These are phyloP conservation scores for Talaromyces pinophilus DNA, from an alignment of 2,329 filamentous ascomycete species.

Conservation along the genomic window DNA sequence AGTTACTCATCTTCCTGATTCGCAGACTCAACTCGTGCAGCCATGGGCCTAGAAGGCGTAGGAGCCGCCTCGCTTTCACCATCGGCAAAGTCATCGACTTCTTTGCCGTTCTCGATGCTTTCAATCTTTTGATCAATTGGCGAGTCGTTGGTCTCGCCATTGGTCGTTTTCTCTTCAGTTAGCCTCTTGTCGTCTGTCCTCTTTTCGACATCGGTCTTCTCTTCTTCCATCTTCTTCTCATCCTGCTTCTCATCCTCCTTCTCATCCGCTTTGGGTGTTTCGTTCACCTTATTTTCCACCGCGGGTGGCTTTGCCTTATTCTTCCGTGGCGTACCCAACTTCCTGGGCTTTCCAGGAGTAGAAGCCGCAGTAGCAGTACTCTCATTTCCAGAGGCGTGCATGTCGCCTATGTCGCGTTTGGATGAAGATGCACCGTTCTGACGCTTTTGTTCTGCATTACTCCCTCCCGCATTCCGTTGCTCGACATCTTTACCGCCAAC, in stretches of 20 bases:
- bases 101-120: not conserved
- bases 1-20: constrained; percentile 4
- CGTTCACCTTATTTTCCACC: not conserved
- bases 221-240: not conserved
- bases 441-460: not conserved
- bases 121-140: not conserved
- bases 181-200: not conserved
- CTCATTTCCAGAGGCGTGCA: constrained; percentile 8
- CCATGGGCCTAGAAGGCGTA: constrained; percentile 6
- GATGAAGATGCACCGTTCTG: constrained; percentile 15
- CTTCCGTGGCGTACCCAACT: not conserved
- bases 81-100: constrained; percentile 8
- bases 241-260: not conserved
- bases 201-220: not conserved
- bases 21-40: constrained; percentile 6
- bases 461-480: constrained; percentile 9
- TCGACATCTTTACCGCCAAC: constrained; percentile 2
- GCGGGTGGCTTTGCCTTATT: not conserved
- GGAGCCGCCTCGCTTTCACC: constrained; percentile 12
- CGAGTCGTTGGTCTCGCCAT: not conserved
- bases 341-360: constrained; percentile 4
- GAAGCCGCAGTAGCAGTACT: constrained; percentile 3
- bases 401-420: not conserved
- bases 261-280: not conserved
- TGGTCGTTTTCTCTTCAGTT: not conserved